Conservation (phyloP, 495 filamentous ascomycete genomes). For the Tuber magnatum region DNA sequence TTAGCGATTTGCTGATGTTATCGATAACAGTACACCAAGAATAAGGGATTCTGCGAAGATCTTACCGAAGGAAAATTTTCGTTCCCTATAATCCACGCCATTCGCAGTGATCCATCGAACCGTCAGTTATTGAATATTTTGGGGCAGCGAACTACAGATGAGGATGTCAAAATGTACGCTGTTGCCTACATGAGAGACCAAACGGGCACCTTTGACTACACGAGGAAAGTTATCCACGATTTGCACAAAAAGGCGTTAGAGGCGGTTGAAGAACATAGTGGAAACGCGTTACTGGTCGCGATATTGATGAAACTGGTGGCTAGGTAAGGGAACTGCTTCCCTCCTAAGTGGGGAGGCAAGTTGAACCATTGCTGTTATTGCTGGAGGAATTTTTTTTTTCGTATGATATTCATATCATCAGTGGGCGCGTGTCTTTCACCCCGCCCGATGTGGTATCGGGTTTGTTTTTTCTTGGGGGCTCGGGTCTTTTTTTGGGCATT, state of each 20-base stretch:
- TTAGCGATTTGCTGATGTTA: conserved; percentile 38
- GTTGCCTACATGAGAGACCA: conserved; percentile 80
- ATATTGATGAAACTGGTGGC: conserved; percentile 36
- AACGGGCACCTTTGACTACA: conserved; percentile 84
- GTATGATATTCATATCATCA: neutral
- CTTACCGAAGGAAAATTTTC: conserved; percentile 97
- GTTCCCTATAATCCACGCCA: conserved; percentile 92
- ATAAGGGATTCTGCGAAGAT: conserved; percentile 95
- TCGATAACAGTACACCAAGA: conserved; percentile 59
- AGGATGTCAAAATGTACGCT: conserved; percentile 84
- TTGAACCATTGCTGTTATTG: neutral
- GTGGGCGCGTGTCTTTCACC: neutral
- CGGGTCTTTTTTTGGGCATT: conserved; percentile 3
- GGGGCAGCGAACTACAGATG: conserved; percentile 76
- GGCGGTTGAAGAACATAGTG: conserved; percentile 63
- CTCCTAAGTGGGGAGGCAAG: neutral
- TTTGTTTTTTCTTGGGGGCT: conserved; percentile 15
- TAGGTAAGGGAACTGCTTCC: conserved; percentile 20
- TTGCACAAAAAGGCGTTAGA: conserved; percentile 59
- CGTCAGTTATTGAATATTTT: conserved; percentile 84
- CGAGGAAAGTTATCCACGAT: conserved; percentile 58
- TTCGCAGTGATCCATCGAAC: conserved; percentile 71
- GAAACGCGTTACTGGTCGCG: conserved; percentile 24
- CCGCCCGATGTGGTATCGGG: neutral
- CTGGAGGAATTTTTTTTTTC: neutral